phyloP scores from a whole-genome alignment of 2,329 filamentous ascomycete species.

The Paracamarosporium sp. region DNA sequence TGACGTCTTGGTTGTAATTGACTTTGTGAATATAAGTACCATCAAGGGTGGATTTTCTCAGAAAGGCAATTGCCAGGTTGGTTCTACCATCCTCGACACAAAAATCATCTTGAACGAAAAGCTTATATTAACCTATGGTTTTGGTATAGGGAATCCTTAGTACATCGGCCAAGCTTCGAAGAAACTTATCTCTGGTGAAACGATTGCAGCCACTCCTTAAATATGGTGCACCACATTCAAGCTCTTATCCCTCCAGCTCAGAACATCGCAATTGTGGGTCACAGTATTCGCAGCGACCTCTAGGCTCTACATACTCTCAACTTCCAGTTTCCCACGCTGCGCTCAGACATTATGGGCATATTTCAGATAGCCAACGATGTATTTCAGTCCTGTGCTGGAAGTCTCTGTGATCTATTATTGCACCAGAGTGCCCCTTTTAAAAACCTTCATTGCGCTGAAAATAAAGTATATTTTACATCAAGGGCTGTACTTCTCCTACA shows the following conservation, averaged over 20 bases:
- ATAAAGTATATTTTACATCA: slow-evolving; percentile 6
- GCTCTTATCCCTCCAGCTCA: slow-evolving; percentile 7
- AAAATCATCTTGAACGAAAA: slow-evolving; percentile 8
- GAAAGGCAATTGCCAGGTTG: slow-evolving; percentile 8
- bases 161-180: slow-evolving; percentile 3
- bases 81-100: slow-evolving; percentile 9
- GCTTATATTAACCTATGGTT: slow-evolving; percentile 8
- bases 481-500: slow-evolving; percentile 9
- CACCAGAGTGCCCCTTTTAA: slow-evolving; percentile 5
- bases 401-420: slow-evolving; percentile 4
- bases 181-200: slow-evolving; percentile 8
- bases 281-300: slow-evolving; percentile 6
- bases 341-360: slow-evolving; percentile 5
- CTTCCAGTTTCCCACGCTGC: slow-evolving; percentile 6
- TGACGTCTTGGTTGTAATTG: slow-evolving; percentile 4
- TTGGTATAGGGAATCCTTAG: slow-evolving; percentile 8
- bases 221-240: slow-evolving; percentile 3
- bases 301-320: slow-evolving; percentile 8
- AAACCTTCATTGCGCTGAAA: slow-evolving; percentile 2
- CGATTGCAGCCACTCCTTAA: background rate
- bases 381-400: slow-evolving; percentile 3
- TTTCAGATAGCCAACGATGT: slow-evolving; percentile 3
- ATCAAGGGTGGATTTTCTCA: slow-evolving; percentile 11
- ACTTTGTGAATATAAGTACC: slow-evolving; percentile 12
- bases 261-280: slow-evolving; percentile 7